Percentiles rank a stretch among this genome's conserved stretches.
Evolutionary conservation across 108 stramenopile genomes (phyloP).

Genomic region (Fistulifera pelliculosa): DNA sequence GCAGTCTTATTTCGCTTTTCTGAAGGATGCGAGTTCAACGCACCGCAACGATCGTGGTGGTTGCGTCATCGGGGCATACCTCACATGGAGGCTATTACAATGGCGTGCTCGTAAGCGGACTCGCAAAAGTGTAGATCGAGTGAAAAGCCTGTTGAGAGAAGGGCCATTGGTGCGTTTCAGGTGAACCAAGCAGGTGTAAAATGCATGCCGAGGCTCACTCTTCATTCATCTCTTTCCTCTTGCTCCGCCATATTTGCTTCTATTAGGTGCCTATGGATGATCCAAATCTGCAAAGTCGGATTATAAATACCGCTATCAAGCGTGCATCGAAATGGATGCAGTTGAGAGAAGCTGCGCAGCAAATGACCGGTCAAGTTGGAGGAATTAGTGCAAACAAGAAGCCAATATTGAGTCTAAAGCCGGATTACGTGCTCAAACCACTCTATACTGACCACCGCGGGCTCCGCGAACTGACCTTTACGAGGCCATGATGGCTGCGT

Average conservation of each 20-base stretch:
- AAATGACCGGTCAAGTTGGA: slow-evolving; percentile 56
- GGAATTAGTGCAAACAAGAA: slow-evolving; percentile 48
- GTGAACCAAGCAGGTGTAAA: slow-evolving; percentile 1
- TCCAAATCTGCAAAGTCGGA: background rate
- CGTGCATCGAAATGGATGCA: slow-evolving; percentile 14
- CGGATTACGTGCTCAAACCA: slow-evolving; percentile 76
- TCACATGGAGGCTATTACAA: slow-evolving; percentile 4
- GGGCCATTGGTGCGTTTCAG: background rate
- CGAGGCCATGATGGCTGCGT: slow-evolving; percentile 35
- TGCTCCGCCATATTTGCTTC: background rate
- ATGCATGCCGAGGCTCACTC: background rate
- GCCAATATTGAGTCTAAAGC: slow-evolving; percentile 36
- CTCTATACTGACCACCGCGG: slow-evolving; percentile 57
- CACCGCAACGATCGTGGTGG: background rate
- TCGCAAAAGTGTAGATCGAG: slow-evolving; percentile 8
- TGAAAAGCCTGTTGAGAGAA: slow-evolving; percentile 1
- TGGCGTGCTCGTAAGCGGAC: slow-evolving; percentile 12
- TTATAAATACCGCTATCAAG: slow-evolving; percentile 5
- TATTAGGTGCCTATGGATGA: slow-evolving; percentile 6
- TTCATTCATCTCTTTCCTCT: background rate
- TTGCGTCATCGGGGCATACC: background rate
- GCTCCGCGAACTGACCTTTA: slow-evolving; percentile 77
- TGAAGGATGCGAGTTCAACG: background rate
- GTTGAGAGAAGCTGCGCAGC: background rate
- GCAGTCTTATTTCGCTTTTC: too few species aligned